phyloP scores from a whole-genome alignment of 805 yeast genomes.

The Saccharomyces eubayanus region DNA sequence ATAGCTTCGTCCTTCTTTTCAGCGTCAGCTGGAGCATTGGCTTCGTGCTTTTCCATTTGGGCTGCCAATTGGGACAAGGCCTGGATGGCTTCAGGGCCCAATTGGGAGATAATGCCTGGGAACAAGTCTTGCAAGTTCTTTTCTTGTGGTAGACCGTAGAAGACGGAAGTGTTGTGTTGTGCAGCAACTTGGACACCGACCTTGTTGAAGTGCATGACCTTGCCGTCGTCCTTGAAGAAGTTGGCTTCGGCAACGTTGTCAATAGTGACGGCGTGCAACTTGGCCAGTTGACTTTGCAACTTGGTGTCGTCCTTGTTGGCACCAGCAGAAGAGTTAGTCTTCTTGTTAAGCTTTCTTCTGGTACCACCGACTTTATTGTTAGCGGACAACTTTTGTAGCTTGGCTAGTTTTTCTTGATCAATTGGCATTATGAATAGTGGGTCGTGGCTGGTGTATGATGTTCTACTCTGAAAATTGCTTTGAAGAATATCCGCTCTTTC shows the following conservation, averaged over 20 bases:
- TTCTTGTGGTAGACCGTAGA: conserved; percentile 92
- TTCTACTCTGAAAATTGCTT: background rate
- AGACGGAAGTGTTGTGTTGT: conserved; percentile 83
- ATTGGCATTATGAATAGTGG: conserved; percentile 52
- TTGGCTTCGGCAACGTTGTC: conserved; percentile 94
- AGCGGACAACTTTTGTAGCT: conserved; percentile 70
- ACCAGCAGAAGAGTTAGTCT: conserved; percentile 37
- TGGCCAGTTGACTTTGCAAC: conserved; percentile 79
- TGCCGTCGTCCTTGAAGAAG: conserved; percentile 95
- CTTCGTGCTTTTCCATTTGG: conserved; percentile 58
- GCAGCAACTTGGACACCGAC: conserved; percentile 94
- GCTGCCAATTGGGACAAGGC: conserved; percentile 84
- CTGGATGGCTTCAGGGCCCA: conserved; percentile 91
- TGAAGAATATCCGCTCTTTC: background rate
- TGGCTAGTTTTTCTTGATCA: conserved; percentile 91
- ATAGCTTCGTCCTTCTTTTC: conserved; percentile 54
- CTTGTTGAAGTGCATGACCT: conserved; percentile 90
- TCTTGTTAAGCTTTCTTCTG: conserved; percentile 88
- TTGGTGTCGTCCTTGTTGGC: conserved; percentile 82
- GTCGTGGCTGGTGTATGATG: background rate
- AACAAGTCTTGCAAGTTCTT: conserved; percentile 85
- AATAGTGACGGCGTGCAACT: conserved; percentile 80
- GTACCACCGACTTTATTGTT: conserved; percentile 77
- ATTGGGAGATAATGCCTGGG: conserved; percentile 90
- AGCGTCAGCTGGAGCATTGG: conserved; percentile 40